phyloP scores from a whole-genome alignment of 495 filamentous ascomycete species.

The Xylaria nigripes region DNA sequence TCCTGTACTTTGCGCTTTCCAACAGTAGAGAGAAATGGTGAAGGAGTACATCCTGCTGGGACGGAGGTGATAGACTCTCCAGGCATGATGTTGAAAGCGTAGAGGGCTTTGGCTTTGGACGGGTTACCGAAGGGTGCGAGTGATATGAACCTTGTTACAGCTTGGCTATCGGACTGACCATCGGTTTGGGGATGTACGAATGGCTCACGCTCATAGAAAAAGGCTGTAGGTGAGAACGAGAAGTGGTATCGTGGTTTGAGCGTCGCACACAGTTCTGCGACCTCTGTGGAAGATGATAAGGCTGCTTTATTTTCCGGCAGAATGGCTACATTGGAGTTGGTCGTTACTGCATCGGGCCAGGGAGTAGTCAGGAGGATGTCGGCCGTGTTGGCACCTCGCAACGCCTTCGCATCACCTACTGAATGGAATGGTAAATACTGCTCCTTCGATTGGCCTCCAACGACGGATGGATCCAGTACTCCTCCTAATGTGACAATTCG shows the following conservation, averaged over 20 bases:
- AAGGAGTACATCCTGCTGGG: conserved; percentile 60
- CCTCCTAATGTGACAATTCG: conserved; percentile 78
- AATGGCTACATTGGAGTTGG: conserved; percentile 34
- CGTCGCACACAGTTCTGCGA: conserved; percentile 65
- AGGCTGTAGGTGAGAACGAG: conserved; percentile 49
- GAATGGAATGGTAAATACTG: conserved; percentile 62
- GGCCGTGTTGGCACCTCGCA: conserved; percentile 63
- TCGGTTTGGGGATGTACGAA: conserved; percentile 58
- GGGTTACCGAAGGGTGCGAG: conserved; percentile 67
- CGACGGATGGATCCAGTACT: conserved; percentile 43
- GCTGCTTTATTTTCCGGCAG: conserved; percentile 44
- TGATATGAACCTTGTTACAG: conserved; percentile 80
- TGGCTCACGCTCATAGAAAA: conserved; percentile 85
- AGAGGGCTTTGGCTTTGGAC: conserved; percentile 74
- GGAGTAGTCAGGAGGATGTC: conserved; percentile 81
- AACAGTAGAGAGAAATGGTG: conserved; percentile 49
- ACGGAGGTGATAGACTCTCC: conserved; percentile 47
- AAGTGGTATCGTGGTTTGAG: conserved; percentile 88
- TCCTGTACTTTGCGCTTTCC: conserved; percentile 54
- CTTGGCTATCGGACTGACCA: conserved; percentile 34
- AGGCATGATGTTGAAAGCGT: conserved; percentile 74
- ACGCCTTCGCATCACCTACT: conserved; percentile 62
- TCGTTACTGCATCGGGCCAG: conserved; percentile 70
- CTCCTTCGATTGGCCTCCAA: conserved; percentile 48
- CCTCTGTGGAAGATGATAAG: conserved; percentile 35